Conservation (phyloP, 2,329 filamentous ascomycete species). For the Claviceps maximensis region DNA sequence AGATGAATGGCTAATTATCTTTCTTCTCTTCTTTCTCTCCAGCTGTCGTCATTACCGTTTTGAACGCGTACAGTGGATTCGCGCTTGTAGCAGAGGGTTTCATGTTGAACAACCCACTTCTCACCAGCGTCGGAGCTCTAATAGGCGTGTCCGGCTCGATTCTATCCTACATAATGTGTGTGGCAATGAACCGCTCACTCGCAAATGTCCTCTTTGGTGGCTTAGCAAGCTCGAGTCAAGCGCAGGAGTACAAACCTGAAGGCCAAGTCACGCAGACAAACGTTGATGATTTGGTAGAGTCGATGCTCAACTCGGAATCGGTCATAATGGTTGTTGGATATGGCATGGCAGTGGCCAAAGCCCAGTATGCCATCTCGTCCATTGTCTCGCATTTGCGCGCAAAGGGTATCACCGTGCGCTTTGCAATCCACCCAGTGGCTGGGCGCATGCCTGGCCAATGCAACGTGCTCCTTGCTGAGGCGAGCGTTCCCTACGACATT, state of each 20-base stretch:
- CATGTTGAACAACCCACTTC: constrained; percentile 77
- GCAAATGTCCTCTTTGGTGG: constrained; percentile 83
- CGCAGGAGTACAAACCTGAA: constrained; percentile 58
- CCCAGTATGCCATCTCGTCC: constrained; percentile 79
- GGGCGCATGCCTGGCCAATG: constrained; percentile 90
- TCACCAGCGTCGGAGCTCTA: constrained; percentile 74
- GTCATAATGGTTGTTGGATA: constrained; percentile 88
- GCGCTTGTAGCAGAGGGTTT: constrained; percentile 82
- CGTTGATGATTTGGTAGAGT: constrained; percentile 69
- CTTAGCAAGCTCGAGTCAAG: constrained; percentile 39
- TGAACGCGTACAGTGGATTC: constrained; percentile 86
- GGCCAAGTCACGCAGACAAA: constrained; percentile 66
- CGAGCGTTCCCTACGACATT: constrained; percentile 79
- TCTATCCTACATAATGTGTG: constrained; percentile 74
- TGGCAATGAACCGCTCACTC: constrained; percentile 85
- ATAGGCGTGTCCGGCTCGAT: constrained; percentile 86
- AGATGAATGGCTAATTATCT: constrained; percentile 5
- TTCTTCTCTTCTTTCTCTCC: neutral
- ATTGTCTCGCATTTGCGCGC: constrained; percentile 62
- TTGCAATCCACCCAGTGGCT: constrained; percentile 82
- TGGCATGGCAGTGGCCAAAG: constrained; percentile 89
- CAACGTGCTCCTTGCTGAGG: constrained; percentile 81
- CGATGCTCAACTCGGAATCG: constrained; percentile 61
- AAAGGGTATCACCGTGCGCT: constrained; percentile 69
- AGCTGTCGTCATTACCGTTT: constrained; percentile 74